phyloP scores from a whole-genome alignment of 208 protist species.

The Trichomonas vaginalis region DNA sequence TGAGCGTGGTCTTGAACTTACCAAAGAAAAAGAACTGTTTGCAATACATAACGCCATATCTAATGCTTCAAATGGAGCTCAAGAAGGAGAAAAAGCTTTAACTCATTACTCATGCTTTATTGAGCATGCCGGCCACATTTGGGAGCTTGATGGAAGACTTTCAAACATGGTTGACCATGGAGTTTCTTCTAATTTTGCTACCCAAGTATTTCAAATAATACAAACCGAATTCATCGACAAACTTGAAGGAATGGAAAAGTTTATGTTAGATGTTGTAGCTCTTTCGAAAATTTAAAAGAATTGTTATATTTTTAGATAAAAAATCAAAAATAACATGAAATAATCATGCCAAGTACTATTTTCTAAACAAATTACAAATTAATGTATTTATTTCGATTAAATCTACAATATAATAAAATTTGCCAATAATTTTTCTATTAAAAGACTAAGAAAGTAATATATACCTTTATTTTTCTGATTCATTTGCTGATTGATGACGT shows the following conservation, averaged over 20 bases:
- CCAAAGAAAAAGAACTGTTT: neutral
- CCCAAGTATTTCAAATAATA: neutral
- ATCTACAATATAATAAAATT: no score
- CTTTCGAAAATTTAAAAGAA: no score
- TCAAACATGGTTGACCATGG: slow-evolving; percentile 22
- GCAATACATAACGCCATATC: slow-evolving; percentile 20
- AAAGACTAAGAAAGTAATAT: no score
- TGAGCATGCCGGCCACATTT: neutral
- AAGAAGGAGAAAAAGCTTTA: neutral
- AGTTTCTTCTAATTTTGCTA: neutral
- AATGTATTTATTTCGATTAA: no score
- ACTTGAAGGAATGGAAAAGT: neutral
- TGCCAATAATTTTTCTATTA: no score
- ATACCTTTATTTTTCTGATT: no score
- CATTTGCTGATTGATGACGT: no score
- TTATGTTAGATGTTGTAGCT: neutral
- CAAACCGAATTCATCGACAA: neutral
- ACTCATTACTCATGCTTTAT: slow-evolving; percentile 32
- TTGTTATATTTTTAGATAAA: no score
- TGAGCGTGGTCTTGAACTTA: slow-evolving; percentile 4
- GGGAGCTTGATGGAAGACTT: slow-evolving; percentile 30
- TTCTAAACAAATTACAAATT: no score
- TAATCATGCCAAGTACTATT: no score
- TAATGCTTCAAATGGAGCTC: neutral
- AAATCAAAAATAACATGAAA: no score